phyloP scores from a whole-genome alignment of 1,139 yeast species.

The Candida tetrigidarum region DNA sequence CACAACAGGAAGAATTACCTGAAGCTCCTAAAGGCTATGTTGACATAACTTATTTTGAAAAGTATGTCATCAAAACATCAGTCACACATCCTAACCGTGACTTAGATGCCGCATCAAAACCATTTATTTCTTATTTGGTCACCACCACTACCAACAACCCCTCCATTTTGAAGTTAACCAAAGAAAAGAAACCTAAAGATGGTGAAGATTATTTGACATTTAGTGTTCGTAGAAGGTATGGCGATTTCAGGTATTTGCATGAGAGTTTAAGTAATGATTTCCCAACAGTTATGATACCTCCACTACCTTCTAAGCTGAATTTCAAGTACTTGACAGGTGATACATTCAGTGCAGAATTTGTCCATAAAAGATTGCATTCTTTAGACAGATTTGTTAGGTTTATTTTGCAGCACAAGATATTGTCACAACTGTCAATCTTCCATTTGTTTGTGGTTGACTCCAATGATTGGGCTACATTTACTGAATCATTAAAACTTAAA shows the following conservation, averaged over 20 bases:
- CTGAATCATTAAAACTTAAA: conserved; percentile 58
- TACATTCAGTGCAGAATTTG: conserved; percentile 79
- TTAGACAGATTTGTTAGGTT: conserved; percentile 76
- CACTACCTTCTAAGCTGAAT: conserved; percentile 91
- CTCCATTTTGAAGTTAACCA: conserved; percentile 37
- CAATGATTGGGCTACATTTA: conserved; percentile 82
- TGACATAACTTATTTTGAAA: conserved; percentile 22
- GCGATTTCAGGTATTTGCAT: conserved; percentile 77
- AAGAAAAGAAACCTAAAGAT: conserved; percentile 18
- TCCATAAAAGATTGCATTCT: conserved; percentile 82
- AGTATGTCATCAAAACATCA: conserved; percentile 37
- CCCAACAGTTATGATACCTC: conserved; percentile 89
- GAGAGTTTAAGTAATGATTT: conserved; percentile 75
- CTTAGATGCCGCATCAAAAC: conserved; percentile 72
- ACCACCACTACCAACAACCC: conserved; percentile 63
- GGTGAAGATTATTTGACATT: conserved; percentile 38
- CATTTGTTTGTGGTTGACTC: conserved; percentile 77
- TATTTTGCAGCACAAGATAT: conserved; percentile 70
- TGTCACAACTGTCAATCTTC: conserved; percentile 72
- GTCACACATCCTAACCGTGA: conserved; percentile 82
- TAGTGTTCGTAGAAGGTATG: conserved; percentile 74
- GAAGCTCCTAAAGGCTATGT: conserved; percentile 10
- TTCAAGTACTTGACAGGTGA: conserved; percentile 96
- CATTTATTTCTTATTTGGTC: conserved; percentile 79
- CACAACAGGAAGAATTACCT: neutral